Conservation (phyloP, 2,329 filamentous ascomycete species). For the Dryadomyces quercus-mongolicae region DNA sequence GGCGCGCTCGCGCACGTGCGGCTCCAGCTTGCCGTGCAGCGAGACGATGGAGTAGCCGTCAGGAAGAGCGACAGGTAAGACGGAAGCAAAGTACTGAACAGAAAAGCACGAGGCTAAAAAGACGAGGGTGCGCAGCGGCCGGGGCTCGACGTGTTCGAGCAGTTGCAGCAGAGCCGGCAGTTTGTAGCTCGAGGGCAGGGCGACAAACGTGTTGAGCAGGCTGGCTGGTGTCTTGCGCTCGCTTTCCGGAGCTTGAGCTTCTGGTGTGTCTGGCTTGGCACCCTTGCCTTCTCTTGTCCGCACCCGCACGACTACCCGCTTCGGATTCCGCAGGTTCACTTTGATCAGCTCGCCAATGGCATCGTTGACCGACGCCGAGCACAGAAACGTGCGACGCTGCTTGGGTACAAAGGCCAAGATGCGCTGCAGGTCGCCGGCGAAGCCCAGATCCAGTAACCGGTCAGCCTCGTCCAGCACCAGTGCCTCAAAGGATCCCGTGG, state of each 20-base stretch:
- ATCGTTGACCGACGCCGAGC: conserved; percentile 92
- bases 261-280: conserved; percentile 9
- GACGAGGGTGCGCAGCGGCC: conserved; percentile 74
- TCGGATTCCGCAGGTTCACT: conserved; percentile 84
- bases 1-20: conserved; percentile 79
- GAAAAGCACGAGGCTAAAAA: conserved; percentile 91
- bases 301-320: conserved; percentile 89
- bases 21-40: conserved; percentile 83
- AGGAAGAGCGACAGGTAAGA: conserved; percentile 63
- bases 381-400: conserved; percentile 83
- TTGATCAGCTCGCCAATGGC: conserved; percentile 87
- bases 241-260: conserved; percentile 48
- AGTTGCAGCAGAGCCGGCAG: conserved; percentile 62
- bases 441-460: conserved; percentile 81
- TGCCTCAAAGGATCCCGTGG: conserved; percentile 80
- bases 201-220: conserved; percentile 79
- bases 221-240: conserved; percentile 86
- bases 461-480: conserved; percentile 93
- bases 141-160: conserved; percentile 55
- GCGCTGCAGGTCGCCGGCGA: conserved; percentile 79
- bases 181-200: conserved; percentile 67
- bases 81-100: conserved; percentile 84
- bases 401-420: conserved; percentile 81
- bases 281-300: conserved; percentile 44
- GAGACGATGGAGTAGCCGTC: conserved; percentile 59